These are phyloP conservation scores for Colletotrichum endophyticum DNA, from an alignment of 2,329 filamentous ascomycete species.

Conservation along the genomic window DNA sequence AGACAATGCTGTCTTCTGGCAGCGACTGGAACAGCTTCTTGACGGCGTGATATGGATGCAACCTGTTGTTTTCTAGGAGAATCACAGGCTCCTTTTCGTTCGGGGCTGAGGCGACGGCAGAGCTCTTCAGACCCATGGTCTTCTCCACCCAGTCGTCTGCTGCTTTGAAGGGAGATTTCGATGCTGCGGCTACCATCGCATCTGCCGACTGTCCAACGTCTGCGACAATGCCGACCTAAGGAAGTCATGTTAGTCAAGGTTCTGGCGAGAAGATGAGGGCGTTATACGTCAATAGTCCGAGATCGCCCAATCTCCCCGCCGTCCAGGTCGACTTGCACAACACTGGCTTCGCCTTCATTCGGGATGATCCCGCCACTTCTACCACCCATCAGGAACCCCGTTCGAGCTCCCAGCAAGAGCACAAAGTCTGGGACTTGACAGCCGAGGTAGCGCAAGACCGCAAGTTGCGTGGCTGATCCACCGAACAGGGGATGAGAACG, in stretches of 20 bases:
- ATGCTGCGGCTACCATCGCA: neutral
- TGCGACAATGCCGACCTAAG: neutral
- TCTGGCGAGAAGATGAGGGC: neutral
- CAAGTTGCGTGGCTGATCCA: neutral
- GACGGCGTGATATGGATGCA: neutral
- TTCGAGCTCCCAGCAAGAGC: neutral
- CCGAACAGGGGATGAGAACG: neutral
- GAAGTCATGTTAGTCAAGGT: neutral
- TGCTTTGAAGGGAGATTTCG: neutral
- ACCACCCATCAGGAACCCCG: neutral
- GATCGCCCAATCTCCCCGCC: slow-evolving; percentile 2
- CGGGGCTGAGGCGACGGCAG: neutral
- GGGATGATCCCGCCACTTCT: neutral
- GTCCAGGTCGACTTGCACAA: neutral
- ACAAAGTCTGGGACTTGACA: slow-evolving; percentile 1
- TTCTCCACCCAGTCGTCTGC: neutral
- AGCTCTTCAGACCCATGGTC: neutral
- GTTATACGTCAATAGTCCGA: neutral
- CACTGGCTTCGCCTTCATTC: neutral
- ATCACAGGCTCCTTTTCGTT: neutral
- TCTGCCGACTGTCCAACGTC: neutral
- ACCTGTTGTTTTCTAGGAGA: neutral
- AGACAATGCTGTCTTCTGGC: neutral
- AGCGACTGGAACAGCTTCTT: neutral
- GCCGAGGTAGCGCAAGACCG: neutral